Percentiles rank a stretch among this genome's conserved stretches.
These are phyloP conservation scores for Maudiozyma bulderi DNA, from an alignment of 805 yeast genomes.

Conservation along the genomic window DNA sequence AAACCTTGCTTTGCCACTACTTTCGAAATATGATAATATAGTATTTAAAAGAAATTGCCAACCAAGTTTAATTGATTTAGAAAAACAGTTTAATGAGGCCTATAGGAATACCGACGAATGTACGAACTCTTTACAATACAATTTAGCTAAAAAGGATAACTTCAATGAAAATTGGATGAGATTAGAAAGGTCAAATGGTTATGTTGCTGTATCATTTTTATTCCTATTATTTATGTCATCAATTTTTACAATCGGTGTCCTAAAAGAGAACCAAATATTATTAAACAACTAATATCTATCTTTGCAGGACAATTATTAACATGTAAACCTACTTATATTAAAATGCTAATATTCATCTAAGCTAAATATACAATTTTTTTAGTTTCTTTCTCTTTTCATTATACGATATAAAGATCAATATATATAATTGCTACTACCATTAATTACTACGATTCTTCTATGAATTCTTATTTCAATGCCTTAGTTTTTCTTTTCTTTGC, in stretches of 20 bases:
- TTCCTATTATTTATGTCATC: not conserved
- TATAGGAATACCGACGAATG: not conserved
- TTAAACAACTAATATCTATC: not conserved
- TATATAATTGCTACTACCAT: not conserved
- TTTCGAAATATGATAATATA: not conserved
- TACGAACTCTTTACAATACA: too few relatives aligned
- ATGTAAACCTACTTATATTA: too few relatives aligned
- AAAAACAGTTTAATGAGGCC: constrained; percentile 1
- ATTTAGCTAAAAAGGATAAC: not conserved
- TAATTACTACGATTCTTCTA: not conserved
- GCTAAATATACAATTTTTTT: too few relatives aligned
- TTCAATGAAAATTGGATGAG: not conserved
- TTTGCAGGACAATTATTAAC: too few relatives aligned
- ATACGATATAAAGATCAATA: not conserved
- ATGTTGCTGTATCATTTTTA: not conserved
- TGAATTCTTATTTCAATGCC: not conserved
- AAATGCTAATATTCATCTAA: too few relatives aligned
- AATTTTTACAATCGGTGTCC: not conserved
- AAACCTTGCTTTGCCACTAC: too few relatives aligned
- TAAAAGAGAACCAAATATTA: not conserved
- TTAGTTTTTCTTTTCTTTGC: constrained; percentile 16
- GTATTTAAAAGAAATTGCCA: not conserved
- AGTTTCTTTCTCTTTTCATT: too few relatives aligned
- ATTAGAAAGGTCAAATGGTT: not conserved
- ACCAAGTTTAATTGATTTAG: constrained; percentile 1